Conservation (phyloP, 2,329 filamentous ascomycete species). For the Pseudogymnoascus sp. region DNA sequence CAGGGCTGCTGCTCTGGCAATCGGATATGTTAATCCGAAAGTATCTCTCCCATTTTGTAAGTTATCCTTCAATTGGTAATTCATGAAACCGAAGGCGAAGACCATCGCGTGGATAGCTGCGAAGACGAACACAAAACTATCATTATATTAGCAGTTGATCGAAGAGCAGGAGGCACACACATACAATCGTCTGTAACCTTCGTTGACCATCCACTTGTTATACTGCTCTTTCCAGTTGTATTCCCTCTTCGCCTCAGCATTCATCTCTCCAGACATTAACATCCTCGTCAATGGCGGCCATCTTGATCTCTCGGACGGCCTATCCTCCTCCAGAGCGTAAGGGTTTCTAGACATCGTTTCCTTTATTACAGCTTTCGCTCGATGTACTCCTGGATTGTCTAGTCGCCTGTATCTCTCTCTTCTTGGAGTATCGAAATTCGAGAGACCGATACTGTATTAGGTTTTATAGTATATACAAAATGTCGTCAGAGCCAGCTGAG, state of each 20-base stretch:
- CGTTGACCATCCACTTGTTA: constrained; percentile 84
- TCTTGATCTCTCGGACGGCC: constrained; percentile 64
- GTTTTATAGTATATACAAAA: constrained; percentile 1
- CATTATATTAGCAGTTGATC: constrained; percentile 21
- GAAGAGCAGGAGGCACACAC: constrained; percentile 29
- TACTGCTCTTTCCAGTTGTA: constrained; percentile 65
- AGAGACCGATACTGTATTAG: neutral
- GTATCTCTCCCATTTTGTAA: constrained; percentile 56
- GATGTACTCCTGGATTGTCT: constrained; percentile 14
- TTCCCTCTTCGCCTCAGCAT: constrained; percentile 61
- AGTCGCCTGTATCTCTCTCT: neutral
- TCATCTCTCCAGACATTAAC: constrained; percentile 78
- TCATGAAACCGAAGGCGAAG: constrained; percentile 72
- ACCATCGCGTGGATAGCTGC: constrained; percentile 66
- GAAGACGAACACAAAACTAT: constrained; percentile 70
- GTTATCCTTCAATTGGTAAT: constrained; percentile 73
- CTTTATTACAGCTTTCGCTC: constrained; percentile 11
- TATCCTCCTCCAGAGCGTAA: constrained; percentile 24
- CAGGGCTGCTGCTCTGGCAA: constrained; percentile 68
- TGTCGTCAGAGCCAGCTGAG: constrained; percentile 7
- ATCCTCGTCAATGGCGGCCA: constrained; percentile 78
- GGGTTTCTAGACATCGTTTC: constrained; percentile 2
- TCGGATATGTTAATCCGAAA: constrained; percentile 70
- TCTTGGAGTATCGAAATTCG: neutral
- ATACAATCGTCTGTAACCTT: constrained; percentile 73